Percentiles rank a stretch among this genome's conserved stretches.
Evolutionary conservation across 352 stramenopile genomes (phyloP).

Genomic region (Phytopythium ostracodes): DNA sequence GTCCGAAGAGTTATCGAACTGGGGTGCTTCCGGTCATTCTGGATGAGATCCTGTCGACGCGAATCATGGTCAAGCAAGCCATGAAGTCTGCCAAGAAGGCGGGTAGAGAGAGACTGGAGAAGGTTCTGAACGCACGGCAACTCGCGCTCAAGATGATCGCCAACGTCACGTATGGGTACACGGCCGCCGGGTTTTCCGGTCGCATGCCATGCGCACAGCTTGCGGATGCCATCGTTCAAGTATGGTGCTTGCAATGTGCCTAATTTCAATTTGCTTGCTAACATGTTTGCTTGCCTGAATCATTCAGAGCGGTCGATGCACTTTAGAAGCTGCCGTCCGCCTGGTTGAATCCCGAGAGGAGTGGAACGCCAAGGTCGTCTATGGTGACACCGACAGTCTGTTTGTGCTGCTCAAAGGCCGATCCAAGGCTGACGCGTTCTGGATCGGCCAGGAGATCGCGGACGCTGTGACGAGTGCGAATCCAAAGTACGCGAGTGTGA

Average conservation of each 20-base stretch:
- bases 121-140: conserved; percentile 76
- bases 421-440: conserved; percentile 92
- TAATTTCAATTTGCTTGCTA: not conserved
- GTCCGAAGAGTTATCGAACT: conserved; percentile 88
- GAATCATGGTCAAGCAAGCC: conserved; percentile 98
- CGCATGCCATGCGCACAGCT: conserved; percentile 95
- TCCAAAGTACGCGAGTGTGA: conserved; percentile 48
- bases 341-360: conserved; percentile 82
- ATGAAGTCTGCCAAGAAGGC: conserved; percentile 91
- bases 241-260: conserved; percentile 10
- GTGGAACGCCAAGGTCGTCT: conserved; percentile 92
- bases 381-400: conserved; percentile 98
- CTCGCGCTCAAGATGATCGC: conserved; percentile 98
- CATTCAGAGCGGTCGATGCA: conserved; percentile 74
- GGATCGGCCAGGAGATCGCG: conserved; percentile 91
- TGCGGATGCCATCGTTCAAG: conserved; percentile 98
- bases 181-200: conserved; percentile 96
- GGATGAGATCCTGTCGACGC: conserved; percentile 93
- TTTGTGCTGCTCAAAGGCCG: conserved; percentile 97
- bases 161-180: conserved; percentile 99
- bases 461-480: conserved; percentile 79
- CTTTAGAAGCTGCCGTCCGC: conserved; percentile 92
- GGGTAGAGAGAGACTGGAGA: conserved; percentile 51
- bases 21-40: conserved; percentile 97
- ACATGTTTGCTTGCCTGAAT: not conserved